Conservation (phyloP, 192 early-diverging fungal species). For the Backusella luteola region DNA sequence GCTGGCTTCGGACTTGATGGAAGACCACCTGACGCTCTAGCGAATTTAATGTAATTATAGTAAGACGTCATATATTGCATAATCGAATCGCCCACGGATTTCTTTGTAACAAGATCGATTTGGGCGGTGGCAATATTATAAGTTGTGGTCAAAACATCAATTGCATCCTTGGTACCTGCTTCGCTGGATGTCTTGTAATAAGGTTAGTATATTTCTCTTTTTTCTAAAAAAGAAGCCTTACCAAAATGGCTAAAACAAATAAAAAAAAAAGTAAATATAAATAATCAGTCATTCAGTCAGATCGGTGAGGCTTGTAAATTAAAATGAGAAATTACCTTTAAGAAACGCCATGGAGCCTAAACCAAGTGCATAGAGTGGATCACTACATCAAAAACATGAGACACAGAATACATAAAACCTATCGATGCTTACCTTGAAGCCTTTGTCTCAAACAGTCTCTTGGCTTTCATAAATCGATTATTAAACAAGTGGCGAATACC, state of each 20-base stretch:
- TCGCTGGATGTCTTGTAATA: conserved; percentile 15
- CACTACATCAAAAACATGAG: conserved; percentile 15
- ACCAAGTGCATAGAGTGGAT: conserved; percentile 54
- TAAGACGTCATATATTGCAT: conserved; percentile 35
- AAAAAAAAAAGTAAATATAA: background rate
- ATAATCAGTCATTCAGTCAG: background rate
- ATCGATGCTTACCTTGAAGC: conserved; percentile 33
- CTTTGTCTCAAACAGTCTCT: conserved; percentile 44
- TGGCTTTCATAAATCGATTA: conserved; percentile 51
- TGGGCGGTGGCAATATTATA: conserved; percentile 22
- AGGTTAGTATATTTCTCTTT: background rate
- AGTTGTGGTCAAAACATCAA: conserved; percentile 21
- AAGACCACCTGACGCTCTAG: conserved; percentile 3
- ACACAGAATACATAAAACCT: background rate
- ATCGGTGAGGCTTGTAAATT: background rate
- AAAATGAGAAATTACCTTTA: conserved; percentile 13
- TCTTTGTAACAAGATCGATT: conserved; percentile 28
- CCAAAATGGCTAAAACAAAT: conserved; percentile 21
- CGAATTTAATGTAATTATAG: conserved; percentile 19
- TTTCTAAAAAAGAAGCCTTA: conserved; percentile 11
- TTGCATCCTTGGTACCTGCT: conserved; percentile 16
- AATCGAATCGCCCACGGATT: conserved; percentile 31
- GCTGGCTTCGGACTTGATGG: conserved; percentile 5
- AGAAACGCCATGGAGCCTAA: conserved; percentile 26
- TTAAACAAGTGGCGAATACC: conserved; percentile 48